Percentiles rank a stretch among this genome's conserved stretches.
Evolutionary conservation across 176 grass and related monocot species (phyloP).

Genomic region (Pontederia crassipes): DNA sequence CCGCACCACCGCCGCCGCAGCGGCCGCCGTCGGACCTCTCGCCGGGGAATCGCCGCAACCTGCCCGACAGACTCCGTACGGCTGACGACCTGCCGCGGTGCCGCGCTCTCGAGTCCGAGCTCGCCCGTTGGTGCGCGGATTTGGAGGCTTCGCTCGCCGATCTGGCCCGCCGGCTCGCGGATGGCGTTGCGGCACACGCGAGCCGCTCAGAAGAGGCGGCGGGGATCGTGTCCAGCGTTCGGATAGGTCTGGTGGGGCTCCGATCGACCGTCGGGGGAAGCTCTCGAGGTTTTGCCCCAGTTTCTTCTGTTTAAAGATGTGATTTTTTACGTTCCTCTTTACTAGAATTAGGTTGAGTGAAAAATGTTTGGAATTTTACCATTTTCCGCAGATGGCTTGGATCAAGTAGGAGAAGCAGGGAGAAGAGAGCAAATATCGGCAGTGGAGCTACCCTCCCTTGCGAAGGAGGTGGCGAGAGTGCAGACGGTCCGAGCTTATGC

Average conservation of each 20-base stretch:
- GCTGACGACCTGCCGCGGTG: slow-evolving; percentile 44
- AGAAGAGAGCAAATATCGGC: slow-evolving; percentile 32
- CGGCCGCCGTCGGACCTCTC: slow-evolving; percentile 21
- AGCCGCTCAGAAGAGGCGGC: slow-evolving; percentile 28
- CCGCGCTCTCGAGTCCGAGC: slow-evolving; percentile 48
- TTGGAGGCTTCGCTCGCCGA: slow-evolving; percentile 39
- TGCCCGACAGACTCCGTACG: slow-evolving; percentile 37
- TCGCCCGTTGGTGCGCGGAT: slow-evolving; percentile 45
- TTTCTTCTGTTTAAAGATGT: slow-evolving; percentile 11
- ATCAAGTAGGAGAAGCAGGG: slow-evolving; percentile 14
- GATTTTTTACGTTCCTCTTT: neutral
- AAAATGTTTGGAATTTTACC: neutral
- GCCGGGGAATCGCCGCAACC: slow-evolving; percentile 25
- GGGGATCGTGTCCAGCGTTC: slow-evolving; percentile 27
- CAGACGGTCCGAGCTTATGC: slow-evolving; percentile 62
- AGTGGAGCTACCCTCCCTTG: slow-evolving; percentile 58
- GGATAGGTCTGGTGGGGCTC: slow-evolving; percentile 32
- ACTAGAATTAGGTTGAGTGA: neutral
- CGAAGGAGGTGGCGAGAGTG: slow-evolving; percentile 71
- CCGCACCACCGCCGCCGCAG: slow-evolving; percentile 7
- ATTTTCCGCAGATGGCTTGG: slow-evolving; percentile 21
- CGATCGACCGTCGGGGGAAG: slow-evolving; percentile 14
- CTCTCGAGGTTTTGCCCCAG: slow-evolving; percentile 16
- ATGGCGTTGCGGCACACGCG: slow-evolving; percentile 23
- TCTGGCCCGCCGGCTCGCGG: slow-evolving; percentile 21